Evolutionary conservation across 2,329 filamentous ascomycete species (phyloP), one percentile per base, ranked within the genome.

Genomic region (Talaromyces rugulosus): DNA sequence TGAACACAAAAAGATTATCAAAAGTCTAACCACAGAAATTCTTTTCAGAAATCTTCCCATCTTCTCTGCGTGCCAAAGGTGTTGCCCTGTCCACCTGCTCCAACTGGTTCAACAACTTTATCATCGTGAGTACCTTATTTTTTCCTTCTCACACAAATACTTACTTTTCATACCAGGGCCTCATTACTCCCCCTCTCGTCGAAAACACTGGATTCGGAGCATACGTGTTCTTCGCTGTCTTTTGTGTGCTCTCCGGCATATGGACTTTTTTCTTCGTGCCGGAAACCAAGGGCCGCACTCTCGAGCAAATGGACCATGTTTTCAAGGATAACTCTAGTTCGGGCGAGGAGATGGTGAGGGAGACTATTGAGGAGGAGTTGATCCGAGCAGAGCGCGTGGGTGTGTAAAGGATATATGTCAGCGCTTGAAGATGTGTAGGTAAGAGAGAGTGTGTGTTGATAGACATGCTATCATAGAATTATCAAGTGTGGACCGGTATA

Each of bases 71-170:
- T 6, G 86, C 87, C 2, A 90, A 89, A 70, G 88, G 88, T 36
- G 85, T 88, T 0, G 87, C 86, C 1, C 75, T 89, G 1, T 85
- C 85, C 0, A 89, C 86, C 0, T 85, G 82, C 62, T 82, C 82
- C 5, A 87, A 86, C 73, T 90, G 88, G 81, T 72, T 87, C 2
- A 85, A 83, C 69, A 87, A 88, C 70, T 88, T 88, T 65, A 82
- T 87, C 59, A 84, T 87, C 31, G 76, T 77, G 63, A 68, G 72
- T 33, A 23, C 9, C 11, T 16, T 16, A 11, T 31, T 31, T 31
- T n/a, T 53, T 28, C n/a, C 8, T 12, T 2, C 51, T 11, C 33
- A 40, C n/a, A 27, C 18, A 14, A 31, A 27, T 16, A n/a, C 27
- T 18, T 51, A 18, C 11, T 6, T 47, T 11, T 6, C 18, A 44